Conservation (phyloP, 2,329 filamentous ascomycete species). For the Thermoascus crustaceus region DNA sequence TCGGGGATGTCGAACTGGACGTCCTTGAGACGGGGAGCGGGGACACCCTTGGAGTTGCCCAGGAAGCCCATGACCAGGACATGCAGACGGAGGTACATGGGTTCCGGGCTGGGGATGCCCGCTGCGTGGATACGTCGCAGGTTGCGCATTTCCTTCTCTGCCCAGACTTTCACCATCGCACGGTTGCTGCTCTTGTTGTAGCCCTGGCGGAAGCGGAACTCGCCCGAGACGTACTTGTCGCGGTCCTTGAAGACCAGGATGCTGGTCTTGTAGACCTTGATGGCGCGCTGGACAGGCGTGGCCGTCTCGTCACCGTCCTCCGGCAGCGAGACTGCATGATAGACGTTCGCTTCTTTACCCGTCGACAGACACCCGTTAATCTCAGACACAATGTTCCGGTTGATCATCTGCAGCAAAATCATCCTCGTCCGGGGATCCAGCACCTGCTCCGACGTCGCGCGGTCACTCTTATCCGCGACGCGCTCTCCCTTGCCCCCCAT, state of each 20-base stretch:
- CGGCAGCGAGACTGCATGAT: slow-evolving; percentile 67
- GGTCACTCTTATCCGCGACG: slow-evolving; percentile 69
- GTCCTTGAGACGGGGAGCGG: slow-evolving; percentile 82
- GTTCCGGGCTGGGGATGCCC: slow-evolving; percentile 84
- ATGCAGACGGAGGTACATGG: slow-evolving; percentile 81
- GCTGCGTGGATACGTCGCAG: slow-evolving; percentile 73
- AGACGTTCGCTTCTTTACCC: slow-evolving; percentile 97
- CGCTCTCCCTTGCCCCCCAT: slow-evolving; percentile 41
- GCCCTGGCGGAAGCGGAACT: slow-evolving; percentile 82
- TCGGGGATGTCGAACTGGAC: slow-evolving; percentile 65
- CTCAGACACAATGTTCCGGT: slow-evolving; percentile 78
- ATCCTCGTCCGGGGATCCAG: slow-evolving; percentile 89
- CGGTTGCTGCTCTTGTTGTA: slow-evolving; percentile 93
- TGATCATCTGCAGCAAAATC: slow-evolving; percentile 94
- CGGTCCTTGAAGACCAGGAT: slow-evolving; percentile 98
- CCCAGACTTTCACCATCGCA: slow-evolving; percentile 98
- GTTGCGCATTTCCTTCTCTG: slow-evolving; percentile 97
- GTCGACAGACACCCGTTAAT: slow-evolving; percentile 94
- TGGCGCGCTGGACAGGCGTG: slow-evolving; percentile 64
- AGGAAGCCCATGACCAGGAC: slow-evolving; percentile 93
- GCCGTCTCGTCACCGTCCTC: slow-evolving; percentile 44
- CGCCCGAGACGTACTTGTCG: slow-evolving; percentile 89
- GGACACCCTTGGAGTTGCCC: slow-evolving; percentile 76
- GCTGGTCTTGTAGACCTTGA: slow-evolving; percentile 98
- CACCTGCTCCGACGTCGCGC: slow-evolving; percentile 90